Evolutionary conservation across 768 basidiomycete species (phyloP).

Genomic region (Calvatia gigantea): DNA sequence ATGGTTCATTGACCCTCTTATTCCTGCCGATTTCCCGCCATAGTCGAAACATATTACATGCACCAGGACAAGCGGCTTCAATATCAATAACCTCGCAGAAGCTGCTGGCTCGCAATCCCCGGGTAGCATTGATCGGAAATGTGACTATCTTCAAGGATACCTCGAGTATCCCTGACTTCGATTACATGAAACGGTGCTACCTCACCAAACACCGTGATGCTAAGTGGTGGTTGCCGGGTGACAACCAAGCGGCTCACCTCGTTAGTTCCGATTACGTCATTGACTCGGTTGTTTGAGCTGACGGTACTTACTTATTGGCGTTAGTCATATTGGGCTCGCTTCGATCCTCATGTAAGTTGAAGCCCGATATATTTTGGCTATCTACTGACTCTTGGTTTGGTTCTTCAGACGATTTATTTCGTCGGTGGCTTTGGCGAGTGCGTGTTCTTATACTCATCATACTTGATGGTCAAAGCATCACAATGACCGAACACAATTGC

Average conservation of each 20-base stretch:
- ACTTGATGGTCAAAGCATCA: slow-evolving; percentile 2
- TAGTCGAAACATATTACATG: slow-evolving; percentile 43
- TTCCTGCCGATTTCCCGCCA: slow-evolving; percentile 55
- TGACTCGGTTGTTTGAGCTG: neutral
- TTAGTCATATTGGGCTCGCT: slow-evolving; percentile 52
- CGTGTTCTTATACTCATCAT: slow-evolving; percentile 15
- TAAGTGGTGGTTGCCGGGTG: slow-evolving; percentile 47
- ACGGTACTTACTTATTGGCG: neutral
- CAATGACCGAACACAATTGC: neutral
- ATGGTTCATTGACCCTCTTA: slow-evolving; percentile 50
- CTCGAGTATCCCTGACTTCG: slow-evolving; percentile 25
- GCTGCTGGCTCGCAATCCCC: slow-evolving; percentile 40
- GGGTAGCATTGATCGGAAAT: slow-evolving; percentile 49
- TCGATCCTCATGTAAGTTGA: slow-evolving; percentile 46
- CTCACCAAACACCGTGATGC: slow-evolving; percentile 46
- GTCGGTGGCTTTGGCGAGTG: slow-evolving; percentile 53
- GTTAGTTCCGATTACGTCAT: slow-evolving; percentile 22
- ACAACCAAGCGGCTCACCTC: slow-evolving; percentile 38
- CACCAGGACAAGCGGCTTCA: slow-evolving; percentile 37
- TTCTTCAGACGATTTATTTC: slow-evolving; percentile 42
- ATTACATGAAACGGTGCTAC: slow-evolving; percentile 37
- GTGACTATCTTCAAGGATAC: slow-evolving; percentile 40
- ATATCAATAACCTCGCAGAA: slow-evolving; percentile 36
- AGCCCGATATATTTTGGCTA: neutral
- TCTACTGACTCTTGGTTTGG: neutral